Base-by-base conservation (phyloP, 1,284 basidiomycete genomes). In the Tylopilus orsonianus region DNA sequence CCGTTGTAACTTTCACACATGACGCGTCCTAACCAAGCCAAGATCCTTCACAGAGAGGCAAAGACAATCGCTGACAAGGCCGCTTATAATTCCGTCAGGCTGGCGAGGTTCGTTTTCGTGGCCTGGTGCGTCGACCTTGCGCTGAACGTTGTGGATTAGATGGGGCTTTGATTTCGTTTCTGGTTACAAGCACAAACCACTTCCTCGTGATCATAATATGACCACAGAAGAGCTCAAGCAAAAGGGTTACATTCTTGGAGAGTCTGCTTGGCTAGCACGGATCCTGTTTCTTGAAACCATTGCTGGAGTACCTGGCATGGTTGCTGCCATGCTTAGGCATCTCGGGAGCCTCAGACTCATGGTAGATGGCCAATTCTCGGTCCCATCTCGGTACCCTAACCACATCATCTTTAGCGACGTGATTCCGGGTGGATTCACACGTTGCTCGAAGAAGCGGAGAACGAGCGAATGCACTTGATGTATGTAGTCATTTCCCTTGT, bases 381-480 rank as follows among this genome's bases (percentile, higher is more conserved):
- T 41, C 29, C 46, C 40, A 46, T 49, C 42, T 53, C 43, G 32
- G 19, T 27, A 37, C 22, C 46, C 46, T 52, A 42, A 53, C 53
- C 30, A 20, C 48, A 40, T 27, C 30, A 29, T 49, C 53, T 19
- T 46, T 54, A 91, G 86, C 80, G 83, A 56, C 81, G 93, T 41
- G 93, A 97, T 67, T 86, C 84, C 47, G 93, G 93, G 45, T 97
- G 93, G 91, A 82, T 81, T 54, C 80, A 82, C 58, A 93, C 91
- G 4, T 78, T 93, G 33, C 73, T 96, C 22, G 89, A 94, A 66
- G 94, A 97, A 71, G 93, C 93, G 7, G 94, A 97, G 65, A 97
- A 97, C 64, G 94, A 97, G 70, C 77, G 93, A 43, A 93, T 94
- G 91, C 93, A 95, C 69, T 75, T 95, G 33, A 90, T 95, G 90